Base-by-base conservation (phyloP, 306 rosid genomes). In the Arachis stenosperma region DNA sequence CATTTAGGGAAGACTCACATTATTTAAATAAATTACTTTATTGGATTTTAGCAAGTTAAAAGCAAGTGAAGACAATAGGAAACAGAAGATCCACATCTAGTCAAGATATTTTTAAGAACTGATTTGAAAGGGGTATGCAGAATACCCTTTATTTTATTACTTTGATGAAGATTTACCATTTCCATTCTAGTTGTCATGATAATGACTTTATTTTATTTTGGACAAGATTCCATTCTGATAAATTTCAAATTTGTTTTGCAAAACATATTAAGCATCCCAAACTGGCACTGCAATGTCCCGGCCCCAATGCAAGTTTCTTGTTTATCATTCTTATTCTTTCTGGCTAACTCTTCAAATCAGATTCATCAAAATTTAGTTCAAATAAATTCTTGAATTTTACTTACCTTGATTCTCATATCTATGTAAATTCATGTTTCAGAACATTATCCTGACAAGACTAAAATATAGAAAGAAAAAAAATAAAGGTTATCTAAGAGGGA, bases 401-500 rank as follows among this genome's bases (percentile, higher is more conserved):
- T 65, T 14, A 14, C 8, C 22, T 53, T 51, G 42, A 58, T 51
- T 66, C 58, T 58, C 27, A 56, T 3, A 9, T 55, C 52, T 37
- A 29, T 54, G 15, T 2, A 12, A 50, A 52, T 22, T 17, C 10
- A 43, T 15, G 36, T 37, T 73, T 67, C 61, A 40, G 39, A 33
- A 33, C 41, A 48, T 70, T 59, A 72, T 48, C 41, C 46, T 7
- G 54, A 43, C 4, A 33, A 33, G 53, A 46, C 13, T 7, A 22
- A 55, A 70, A 70, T 15, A 7, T 30, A 44, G 48, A n/a, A 5
- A 68, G 46, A 30, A 56, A 29, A 59, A 48, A 36, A 2, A 50
- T 39, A 56, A 7, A 9, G 14, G 67, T 56, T 47, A 70, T 14
- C 57, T 14, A 39, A 70, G 81, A 59, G 52, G 65, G 68, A 44